phyloP scores from a whole-genome alignment of 2,329 filamentous ascomycete genomes.

The Emericellopsis cladophorae region DNA sequence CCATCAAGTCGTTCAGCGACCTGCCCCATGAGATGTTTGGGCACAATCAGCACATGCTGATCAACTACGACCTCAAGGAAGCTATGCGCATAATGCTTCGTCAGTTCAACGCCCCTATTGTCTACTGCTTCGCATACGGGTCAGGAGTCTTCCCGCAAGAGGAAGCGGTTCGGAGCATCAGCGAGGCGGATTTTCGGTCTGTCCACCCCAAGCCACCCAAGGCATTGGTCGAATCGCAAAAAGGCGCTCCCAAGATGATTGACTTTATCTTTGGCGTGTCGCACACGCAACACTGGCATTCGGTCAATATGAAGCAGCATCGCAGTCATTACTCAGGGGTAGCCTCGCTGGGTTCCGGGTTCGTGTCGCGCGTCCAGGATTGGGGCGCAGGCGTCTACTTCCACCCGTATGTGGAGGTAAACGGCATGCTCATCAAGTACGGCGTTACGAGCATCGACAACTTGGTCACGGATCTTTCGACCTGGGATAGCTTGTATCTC shows the following conservation, averaged over 20 bases:
- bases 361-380: constrained; percentile 79
- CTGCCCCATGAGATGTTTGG: constrained; percentile 53
- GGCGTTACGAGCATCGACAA: constrained; percentile 92
- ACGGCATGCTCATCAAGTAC: constrained; percentile 95
- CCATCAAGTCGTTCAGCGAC: constrained; percentile 29
- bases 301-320: constrained; percentile 78
- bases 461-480: constrained; percentile 69
- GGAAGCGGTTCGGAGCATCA: constrained; percentile 36
- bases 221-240: constrained; percentile 73
- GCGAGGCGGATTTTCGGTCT: constrained; percentile 43
- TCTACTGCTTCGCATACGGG: constrained; percentile 94
- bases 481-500: constrained; percentile 94
- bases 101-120: constrained; percentile 84
- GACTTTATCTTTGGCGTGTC: constrained; percentile 97
- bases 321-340: constrained; percentile 85
- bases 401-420: constrained; percentile 88
- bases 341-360: constrained; percentile 69
- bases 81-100: constrained; percentile 76
- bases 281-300: constrained; percentile 94
- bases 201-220: constrained; percentile 74
- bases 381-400: constrained; percentile 95
- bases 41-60: constrained; percentile 90
- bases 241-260: constrained; percentile 87
- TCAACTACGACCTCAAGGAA: constrained; percentile 93
- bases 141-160: constrained; percentile 87